These are phyloP conservation scores for Calcarisporium arbuscula DNA, from an alignment of 2,329 filamentous ascomycete species.

Conservation along the genomic window DNA sequence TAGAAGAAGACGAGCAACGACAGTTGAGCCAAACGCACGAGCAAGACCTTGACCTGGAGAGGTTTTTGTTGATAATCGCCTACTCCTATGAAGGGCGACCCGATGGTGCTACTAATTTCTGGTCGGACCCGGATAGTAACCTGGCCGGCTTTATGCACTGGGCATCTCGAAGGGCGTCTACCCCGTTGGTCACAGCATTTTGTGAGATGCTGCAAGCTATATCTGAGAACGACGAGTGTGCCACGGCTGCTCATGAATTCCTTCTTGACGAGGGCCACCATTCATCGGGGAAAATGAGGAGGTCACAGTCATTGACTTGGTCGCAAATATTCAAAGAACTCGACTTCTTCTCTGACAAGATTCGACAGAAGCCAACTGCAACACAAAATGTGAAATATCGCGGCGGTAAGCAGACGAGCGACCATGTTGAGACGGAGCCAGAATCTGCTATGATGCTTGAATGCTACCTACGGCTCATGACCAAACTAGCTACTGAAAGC, in stretches of 20 bases:
- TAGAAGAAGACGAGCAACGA: constrained; percentile 84
- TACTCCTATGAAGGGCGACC: constrained; percentile 83
- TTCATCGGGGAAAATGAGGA: constrained; percentile 69
- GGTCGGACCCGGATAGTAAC: constrained; percentile 88
- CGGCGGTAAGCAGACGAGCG: constrained; percentile 53
- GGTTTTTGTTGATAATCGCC: constrained; percentile 86
- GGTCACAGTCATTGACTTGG: constrained; percentile 84
- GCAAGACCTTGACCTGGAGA: constrained; percentile 71
- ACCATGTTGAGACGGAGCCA: constrained; percentile 73
- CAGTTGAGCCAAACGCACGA: constrained; percentile 59
- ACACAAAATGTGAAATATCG: constrained; percentile 38
- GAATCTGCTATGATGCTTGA: constrained; percentile 97
- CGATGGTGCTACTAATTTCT: constrained; percentile 82
- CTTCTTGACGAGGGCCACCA: constrained; percentile 77
- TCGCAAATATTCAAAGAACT: constrained; percentile 87
- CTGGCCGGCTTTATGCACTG: constrained; percentile 92
- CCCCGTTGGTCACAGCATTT: constrained; percentile 91
- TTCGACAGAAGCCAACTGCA: constrained; percentile 62
- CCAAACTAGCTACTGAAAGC: constrained; percentile 74
- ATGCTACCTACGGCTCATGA: constrained; percentile 82
- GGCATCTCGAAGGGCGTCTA: constrained; percentile 92
- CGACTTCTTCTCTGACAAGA: constrained; percentile 72
- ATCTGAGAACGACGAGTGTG: constrained; percentile 74
- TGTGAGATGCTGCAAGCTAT: constrained; percentile 93
- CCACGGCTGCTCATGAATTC: constrained; percentile 80